Percentiles rank a stretch among this genome's conserved stretches.
phyloP scores from a whole-genome alignment of 768 basidiomycete genomes.

The Rhizopogon rudus region DNA sequence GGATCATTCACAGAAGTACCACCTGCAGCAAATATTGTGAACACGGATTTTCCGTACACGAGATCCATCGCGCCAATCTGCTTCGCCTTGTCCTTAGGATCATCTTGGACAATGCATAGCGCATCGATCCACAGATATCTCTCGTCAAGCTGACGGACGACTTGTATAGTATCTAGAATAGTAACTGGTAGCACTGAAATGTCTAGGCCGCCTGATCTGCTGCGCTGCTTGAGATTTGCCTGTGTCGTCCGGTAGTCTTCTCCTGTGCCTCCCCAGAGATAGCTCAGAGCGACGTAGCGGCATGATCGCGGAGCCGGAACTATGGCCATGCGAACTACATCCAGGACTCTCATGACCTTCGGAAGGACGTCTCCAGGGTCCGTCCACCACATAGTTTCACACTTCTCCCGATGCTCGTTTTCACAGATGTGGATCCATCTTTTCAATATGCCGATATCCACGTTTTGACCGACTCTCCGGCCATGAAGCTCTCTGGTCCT shows the following conservation, averaged over 20 bases:
- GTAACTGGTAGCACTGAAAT: constrained; percentile 1
- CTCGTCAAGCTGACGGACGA: constrained; percentile 1
- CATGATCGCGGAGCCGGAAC: constrained; percentile 1
- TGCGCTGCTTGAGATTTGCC: not conserved
- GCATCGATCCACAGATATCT: constrained; percentile 9
- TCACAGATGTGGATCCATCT: constrained; percentile 2
- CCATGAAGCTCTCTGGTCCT: constrained; percentile 4
- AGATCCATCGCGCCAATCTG: constrained; percentile 7
- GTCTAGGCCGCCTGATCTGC: not conserved
- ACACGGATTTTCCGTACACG: not conserved
- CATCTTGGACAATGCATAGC: constrained; percentile 8
- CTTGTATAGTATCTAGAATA: constrained; percentile 2
- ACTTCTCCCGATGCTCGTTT: not conserved
- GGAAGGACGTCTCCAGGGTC: not conserved
- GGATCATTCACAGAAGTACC: not conserved
- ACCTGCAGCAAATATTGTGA: constrained; percentile 4
- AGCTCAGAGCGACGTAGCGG: constrained; percentile 5
- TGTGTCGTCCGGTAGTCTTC: constrained; percentile 3
- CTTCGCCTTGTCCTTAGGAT: not conserved
- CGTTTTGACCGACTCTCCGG: constrained; percentile 1
- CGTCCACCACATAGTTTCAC: not conserved
- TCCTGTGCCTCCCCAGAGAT: constrained; percentile 3
- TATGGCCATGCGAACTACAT: not conserved
- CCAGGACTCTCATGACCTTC: not conserved
- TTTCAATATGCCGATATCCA: constrained; percentile 2